Evolutionary conservation across 2,329 filamentous ascomycete genomes (phyloP), one percentile per base, ranked within the genome.

Genomic region (Hypoxylon sp.): DNA sequence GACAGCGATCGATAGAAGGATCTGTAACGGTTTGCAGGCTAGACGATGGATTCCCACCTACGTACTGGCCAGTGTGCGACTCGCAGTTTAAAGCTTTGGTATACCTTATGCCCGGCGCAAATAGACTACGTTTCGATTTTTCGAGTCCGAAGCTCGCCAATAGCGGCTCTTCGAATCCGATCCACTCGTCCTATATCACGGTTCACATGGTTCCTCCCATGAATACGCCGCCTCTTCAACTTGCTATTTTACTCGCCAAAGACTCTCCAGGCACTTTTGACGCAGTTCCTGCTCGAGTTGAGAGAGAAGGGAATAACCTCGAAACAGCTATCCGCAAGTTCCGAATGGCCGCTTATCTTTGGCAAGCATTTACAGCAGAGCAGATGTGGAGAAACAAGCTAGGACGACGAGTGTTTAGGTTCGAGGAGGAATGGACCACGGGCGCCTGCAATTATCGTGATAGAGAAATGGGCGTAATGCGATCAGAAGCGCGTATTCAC

Each of bases 311-410:
- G 17, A 97, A 97, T 79, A 87, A 87, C 1, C 78, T 98, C 37
- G 91, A 94, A 10, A 89, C 88, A 6, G 96, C 96, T 0, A 86
- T 97, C 56, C 89, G 88, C 75, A 99, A 99, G 78, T 98, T 96
- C 78, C 89, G 94, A 70, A 98, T 97, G 92, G 92, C 94, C 17
- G 95, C 94, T 24, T 98, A 98, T 78, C 85, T 98, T 13, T 98
- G 96, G 94, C 96, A 99, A 79, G 94, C 94, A 6, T 98, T 97
- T 76, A 98, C 95, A 0, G 94, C 93, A 5, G 96, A 99, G 79
- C 94, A 98, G 78, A 98, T 98, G 95, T 92, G 89, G 79, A 90
- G 94, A 70, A 92, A 97, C 78, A 92, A 91, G 67, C 89, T 98
- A 72, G 94, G 94, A 9, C 88, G 95, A 65, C 90, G 95, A 63